Percentiles rank a stretch among this genome's conserved stretches.
Conservation (phyloP, 129 eudicot genomes). For the Lactuca saligna region DNA sequence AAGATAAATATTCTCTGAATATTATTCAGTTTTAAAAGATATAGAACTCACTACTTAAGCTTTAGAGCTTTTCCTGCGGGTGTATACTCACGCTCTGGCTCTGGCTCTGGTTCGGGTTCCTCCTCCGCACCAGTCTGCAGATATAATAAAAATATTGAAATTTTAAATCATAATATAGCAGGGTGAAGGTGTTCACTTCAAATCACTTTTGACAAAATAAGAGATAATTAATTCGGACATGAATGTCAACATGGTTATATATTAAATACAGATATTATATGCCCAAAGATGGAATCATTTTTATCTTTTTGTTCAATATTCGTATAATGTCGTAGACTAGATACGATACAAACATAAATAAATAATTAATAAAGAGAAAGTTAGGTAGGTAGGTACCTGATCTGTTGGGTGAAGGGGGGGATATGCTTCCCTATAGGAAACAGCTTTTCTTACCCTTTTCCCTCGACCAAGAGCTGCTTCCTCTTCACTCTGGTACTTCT, state of each 20-base stretch:
- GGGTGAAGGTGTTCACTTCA: neutral
- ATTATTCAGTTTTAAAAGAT: neutral
- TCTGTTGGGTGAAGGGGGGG: constrained; percentile 55
- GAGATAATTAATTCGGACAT: no score
- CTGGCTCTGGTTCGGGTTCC: constrained; percentile 67
- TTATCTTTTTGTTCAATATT: neutral
- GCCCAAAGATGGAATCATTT: neutral
- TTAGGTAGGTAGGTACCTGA: constrained; percentile 46
- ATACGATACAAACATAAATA: no score
- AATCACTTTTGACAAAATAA: neutral
- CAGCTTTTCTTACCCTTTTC: constrained; percentile 84
- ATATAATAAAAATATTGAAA: neutral
- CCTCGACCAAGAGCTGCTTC: constrained; percentile 99
- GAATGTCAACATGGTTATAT: neutral
- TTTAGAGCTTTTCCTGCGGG: constrained; percentile 84
- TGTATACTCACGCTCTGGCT: constrained; percentile 74
- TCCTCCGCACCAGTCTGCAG: constrained; percentile 62
- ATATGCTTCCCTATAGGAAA: constrained; percentile 84
- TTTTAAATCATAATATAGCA: neutral
- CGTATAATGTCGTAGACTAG: neutral
- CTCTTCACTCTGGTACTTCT: constrained; percentile 86
- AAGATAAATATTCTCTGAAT: no score
- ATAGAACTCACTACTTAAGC: constrained; percentile 68
- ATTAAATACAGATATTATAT: neutral
- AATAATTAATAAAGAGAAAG: no score